Base-by-base conservation (phyloP, 805 yeast genomes). In the Yarrowia hollandica region DNA sequence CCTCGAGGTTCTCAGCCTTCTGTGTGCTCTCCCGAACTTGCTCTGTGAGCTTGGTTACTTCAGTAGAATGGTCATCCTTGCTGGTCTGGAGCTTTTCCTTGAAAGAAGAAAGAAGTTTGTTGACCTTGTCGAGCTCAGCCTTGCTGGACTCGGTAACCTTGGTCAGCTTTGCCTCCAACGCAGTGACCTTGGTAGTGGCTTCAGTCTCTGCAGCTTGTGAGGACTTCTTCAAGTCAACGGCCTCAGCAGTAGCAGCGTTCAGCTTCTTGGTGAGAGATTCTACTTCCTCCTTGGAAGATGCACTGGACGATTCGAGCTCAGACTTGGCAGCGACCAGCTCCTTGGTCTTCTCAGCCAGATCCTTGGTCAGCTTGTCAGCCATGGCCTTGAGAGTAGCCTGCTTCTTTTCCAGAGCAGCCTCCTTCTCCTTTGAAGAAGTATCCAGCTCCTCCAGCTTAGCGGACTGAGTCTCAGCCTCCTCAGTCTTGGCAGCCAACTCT, bases 321-420 rank as follows among this genome's bases (percentile, higher is more conserved):
- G 60, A 31, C 44, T 62, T 63, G 48, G 52, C 28, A 16, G 38
- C 25, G 4, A 23, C 59, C 19, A 35, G 37, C 55, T 37, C 39
- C 15, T 33, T 25, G 15, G 60, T 54, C 31, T 26, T 30, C n/a
- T 41, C 46, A 16, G 60, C 44, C 4, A 35, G 35, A 31, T 63
- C 60, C 37, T 54, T 46, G 21, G 57, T 33, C 6, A 56, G 46
- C 46, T 60, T 61, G n/a, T 60, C 34, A 9, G 52, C 37, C 56
- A 38, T 30, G 7, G 33, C 42, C 39, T 33, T 42, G 30, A 52
- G 35, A 10, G 35, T 52, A 3, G 31, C 18, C 44, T 52, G 33
- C 18, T 22, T 54, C 35, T 50, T 37, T 16, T 35, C 44, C 16
- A 31, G 39, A 23, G 60, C 60, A 8, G 22, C 60, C 11, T 15